Evolutionary conservation across 164 flowering plant genomes (phyloP).

Genomic region (Piper longum): DNA sequence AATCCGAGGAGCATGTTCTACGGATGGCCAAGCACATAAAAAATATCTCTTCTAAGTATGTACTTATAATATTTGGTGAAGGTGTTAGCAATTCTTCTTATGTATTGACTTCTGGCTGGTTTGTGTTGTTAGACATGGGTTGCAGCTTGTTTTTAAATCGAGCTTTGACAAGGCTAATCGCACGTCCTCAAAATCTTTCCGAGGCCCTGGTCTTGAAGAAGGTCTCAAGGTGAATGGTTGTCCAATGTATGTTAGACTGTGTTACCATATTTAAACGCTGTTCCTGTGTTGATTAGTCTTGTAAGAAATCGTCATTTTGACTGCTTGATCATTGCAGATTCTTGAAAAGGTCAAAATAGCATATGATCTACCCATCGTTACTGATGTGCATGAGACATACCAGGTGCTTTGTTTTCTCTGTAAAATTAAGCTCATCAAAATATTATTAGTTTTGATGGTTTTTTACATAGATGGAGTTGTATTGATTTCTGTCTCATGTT

Average conservation of each 20-base stretch:
- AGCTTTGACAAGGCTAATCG: slow-evolving; percentile 97
- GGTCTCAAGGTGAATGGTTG: slow-evolving; percentile 59
- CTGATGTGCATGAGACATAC: slow-evolving; percentile 81
- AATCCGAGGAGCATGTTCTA: slow-evolving; percentile 85
- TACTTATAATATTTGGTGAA: not conserved
- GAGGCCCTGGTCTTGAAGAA: slow-evolving; percentile 85
- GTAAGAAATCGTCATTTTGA: not conserved
- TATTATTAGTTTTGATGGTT: not conserved
- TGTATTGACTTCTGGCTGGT: not conserved
- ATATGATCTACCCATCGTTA: slow-evolving; percentile 78
- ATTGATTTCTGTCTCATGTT: no score
- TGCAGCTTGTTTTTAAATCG: slow-evolving; percentile 83
- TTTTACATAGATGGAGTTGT: not conserved
- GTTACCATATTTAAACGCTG: not conserved
- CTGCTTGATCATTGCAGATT: slow-evolving; percentile 30
- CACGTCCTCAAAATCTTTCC: slow-evolving; percentile 89
- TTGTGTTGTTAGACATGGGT: slow-evolving; percentile 39
- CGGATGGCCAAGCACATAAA: slow-evolving; percentile 73
- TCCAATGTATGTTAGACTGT: not conserved
- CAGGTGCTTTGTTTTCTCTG: slow-evolving; percentile 36
- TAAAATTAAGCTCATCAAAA: not conserved
- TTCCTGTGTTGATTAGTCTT: not conserved
- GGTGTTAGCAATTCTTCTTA: not conserved
- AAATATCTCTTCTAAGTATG: slow-evolving; percentile 59
- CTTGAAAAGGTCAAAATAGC: slow-evolving; percentile 85